Percentiles rank a stretch among this genome's conserved stretches.
Evolutionary conservation across 495 filamentous ascomycete genomes (phyloP).

Genomic region (Daldinia decipiens): DNA sequence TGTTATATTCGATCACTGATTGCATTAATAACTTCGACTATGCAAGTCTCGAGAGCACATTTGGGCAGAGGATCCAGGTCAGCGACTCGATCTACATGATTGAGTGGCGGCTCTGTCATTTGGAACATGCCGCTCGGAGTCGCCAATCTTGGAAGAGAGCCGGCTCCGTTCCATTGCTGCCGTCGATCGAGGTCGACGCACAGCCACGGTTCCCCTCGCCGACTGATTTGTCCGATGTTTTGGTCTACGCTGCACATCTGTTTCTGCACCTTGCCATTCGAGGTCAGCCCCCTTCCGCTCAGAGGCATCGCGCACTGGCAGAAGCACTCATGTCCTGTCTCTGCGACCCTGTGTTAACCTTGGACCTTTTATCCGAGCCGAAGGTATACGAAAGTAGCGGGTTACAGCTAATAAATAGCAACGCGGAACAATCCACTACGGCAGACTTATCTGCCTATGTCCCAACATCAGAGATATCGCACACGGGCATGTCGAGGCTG

Average conservation of each 20-base stretch:
- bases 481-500: slow-evolving; percentile 9
- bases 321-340: slow-evolving; percentile 45
- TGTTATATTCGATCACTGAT: slow-evolving; percentile 43
- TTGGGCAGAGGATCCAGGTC: slow-evolving; percentile 39
- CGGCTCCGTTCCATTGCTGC: slow-evolving; percentile 24
- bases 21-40: slow-evolving; percentile 47
- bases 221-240: slow-evolving; percentile 44
- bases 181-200: slow-evolving; percentile 19
- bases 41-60: slow-evolving; percentile 39
- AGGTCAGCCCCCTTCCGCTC: slow-evolving; percentile 46
- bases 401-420: slow-evolving; percentile 25
- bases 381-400: slow-evolving; percentile 29
- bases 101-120: slow-evolving; percentile 46
- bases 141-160: slow-evolving; percentile 24
- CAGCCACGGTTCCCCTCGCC: slow-evolving; percentile 19
- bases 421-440: slow-evolving; percentile 26
- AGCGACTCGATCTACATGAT: slow-evolving; percentile 49
- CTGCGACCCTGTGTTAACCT: slow-evolving; percentile 34
- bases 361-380: slow-evolving; percentile 41
- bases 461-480: slow-evolving; percentile 29
- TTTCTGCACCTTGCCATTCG: slow-evolving; percentile 47
- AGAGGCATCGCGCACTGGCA: slow-evolving; percentile 40
- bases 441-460: slow-evolving; percentile 46
- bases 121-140: slow-evolving; percentile 38
- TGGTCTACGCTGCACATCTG: slow-evolving; percentile 43